Conservation (phyloP, 208 protist species). For the Acanthamoeba quina region DNA sequence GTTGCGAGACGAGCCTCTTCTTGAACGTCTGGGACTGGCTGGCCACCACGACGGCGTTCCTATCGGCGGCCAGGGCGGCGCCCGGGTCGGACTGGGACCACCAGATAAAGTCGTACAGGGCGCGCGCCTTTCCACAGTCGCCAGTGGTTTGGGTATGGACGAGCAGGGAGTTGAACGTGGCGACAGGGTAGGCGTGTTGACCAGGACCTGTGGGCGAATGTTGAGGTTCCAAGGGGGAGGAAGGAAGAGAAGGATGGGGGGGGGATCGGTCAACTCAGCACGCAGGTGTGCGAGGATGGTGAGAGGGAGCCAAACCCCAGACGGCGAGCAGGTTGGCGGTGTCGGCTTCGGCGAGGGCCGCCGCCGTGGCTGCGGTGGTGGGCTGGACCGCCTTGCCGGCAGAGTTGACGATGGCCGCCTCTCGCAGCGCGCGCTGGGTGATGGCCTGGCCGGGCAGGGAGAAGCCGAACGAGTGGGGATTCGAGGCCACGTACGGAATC, state of each 20-base stretch:
- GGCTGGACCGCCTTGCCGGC: not conserved
- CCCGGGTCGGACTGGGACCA: not conserved
- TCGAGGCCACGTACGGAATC: not conserved
- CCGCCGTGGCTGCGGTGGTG: not conserved
- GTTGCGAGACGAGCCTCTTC: not conserved
- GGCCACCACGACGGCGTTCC: not conserved
- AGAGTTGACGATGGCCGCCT: constrained; percentile 13
- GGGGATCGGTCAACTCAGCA: not conserved
- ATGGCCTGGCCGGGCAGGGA: not conserved
- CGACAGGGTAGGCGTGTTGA: not conserved
- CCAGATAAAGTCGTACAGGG: constrained; percentile 20
- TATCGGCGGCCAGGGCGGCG: not conserved
- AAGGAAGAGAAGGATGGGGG: not conserved
- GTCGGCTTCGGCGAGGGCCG: not conserved
- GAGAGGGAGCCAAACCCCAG: not conserved
- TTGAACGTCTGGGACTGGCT: not conserved
- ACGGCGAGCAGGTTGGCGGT: not conserved
- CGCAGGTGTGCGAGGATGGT: not conserved
- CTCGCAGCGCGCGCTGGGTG: not conserved
- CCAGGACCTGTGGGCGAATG: too few relatives aligned
- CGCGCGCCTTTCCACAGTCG: not conserved
- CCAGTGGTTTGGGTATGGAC: not conserved
- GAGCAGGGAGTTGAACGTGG: constrained; percentile 23
- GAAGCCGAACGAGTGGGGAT: constrained; percentile 8
- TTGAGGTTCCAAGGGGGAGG: too few relatives aligned